Base-by-base conservation (phyloP, 345 rosid genomes). In the Aegle marmelos region DNA sequence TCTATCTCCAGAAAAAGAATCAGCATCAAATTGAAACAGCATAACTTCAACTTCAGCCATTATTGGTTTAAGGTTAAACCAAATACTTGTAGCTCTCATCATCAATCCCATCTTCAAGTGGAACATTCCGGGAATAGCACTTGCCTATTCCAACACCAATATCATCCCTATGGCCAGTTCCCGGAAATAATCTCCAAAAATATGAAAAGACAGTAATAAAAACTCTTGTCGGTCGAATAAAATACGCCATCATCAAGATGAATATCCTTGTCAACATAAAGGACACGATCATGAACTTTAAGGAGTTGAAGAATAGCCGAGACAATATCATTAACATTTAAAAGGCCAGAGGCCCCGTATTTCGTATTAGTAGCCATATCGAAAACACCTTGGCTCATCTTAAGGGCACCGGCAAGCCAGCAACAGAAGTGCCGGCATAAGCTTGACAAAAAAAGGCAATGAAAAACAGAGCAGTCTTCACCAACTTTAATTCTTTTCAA, bases 391-490 rank as follows among this genome's bases (percentile, higher is more conserved):
- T 90, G 90, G 76, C 90, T 92, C 30, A 92, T 84, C 79, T 90
- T 90, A 53, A 92, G 91, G 78, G 92, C 86, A 31, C 91, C 92
- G 62, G 89, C 91, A 62, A 92, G 17, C 50, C 50, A 13, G 17
- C 50, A 45, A 13, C 90, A 76, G 94, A 90, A 21, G 92, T 92
- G 13, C 94, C 94, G 10, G 96, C 91, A 59, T 89, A 91, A 45
- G 92, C 88, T 85, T 90, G 94, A 75, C 96, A 91, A 65, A 90
- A 90, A 19, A 92, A 39, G 91, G 31, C 90, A 92, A 58, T 90
- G 93, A 79, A 91, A 91, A 58, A 91, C 92, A 7, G 93, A 92
- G 33, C 93, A 91, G 73, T 90, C 93, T 81, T 91, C 93, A 50
- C 87, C 85, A 8, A 82, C 85, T 50, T 85, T 82, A 67, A 85